A percentile compares a stretch with the other conserved stretches of the same genome.
Evolutionary conservation across 1,284 basidiomycete genomes (phyloP).

Genomic region (Boletus semigastroideus): DNA sequence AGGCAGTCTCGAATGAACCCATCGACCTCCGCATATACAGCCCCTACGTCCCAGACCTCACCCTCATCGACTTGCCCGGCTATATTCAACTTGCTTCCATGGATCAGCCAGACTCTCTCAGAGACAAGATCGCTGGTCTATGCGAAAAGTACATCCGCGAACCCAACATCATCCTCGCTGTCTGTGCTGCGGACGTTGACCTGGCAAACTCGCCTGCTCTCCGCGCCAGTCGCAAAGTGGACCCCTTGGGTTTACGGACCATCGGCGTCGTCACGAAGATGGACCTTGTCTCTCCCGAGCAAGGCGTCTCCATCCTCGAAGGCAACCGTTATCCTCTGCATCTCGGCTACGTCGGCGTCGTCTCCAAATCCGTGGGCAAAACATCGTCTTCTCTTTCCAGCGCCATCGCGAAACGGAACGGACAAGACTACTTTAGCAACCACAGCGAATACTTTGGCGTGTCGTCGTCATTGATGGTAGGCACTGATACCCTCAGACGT

Average conservation of each 20-base stretch:
- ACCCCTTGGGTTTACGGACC: slow-evolving; percentile 91
- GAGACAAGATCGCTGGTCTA: slow-evolving; percentile 86
- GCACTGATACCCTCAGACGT: slow-evolving; percentile 85
- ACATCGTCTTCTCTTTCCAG: slow-evolving; percentile 45
- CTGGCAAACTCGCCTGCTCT: slow-evolving; percentile 97
- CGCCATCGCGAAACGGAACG: slow-evolving; percentile 63
- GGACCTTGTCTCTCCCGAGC: slow-evolving; percentile 89
- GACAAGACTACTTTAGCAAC: slow-evolving; percentile 79
- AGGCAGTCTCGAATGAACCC: slow-evolving; percentile 92
- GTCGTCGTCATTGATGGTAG: slow-evolving; percentile 77
- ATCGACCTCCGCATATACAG: slow-evolving; percentile 98
- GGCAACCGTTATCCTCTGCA: slow-evolving; percentile 97
- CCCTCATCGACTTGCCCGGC: slow-evolving; percentile 95
- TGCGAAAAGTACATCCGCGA: slow-evolving; percentile 98
- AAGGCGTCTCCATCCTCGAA: slow-evolving; percentile 79
- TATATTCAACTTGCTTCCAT: slow-evolving; percentile 95
- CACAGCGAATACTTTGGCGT: slow-evolving; percentile 74
- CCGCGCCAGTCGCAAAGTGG: slow-evolving; percentile 89
- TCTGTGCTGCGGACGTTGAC: slow-evolving; percentile 98
- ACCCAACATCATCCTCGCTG: slow-evolving; percentile 97
- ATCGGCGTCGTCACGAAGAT: slow-evolving; percentile 99
- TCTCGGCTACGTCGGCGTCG: slow-evolving; percentile 97
- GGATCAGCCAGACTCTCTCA: slow-evolving; percentile 94
- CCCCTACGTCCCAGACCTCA: slow-evolving; percentile 93
- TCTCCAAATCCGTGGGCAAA: slow-evolving; percentile 73